phyloP scores from a whole-genome alignment of 31 red algal genomes.

The Odonthalia washingtoniensis region DNA sequence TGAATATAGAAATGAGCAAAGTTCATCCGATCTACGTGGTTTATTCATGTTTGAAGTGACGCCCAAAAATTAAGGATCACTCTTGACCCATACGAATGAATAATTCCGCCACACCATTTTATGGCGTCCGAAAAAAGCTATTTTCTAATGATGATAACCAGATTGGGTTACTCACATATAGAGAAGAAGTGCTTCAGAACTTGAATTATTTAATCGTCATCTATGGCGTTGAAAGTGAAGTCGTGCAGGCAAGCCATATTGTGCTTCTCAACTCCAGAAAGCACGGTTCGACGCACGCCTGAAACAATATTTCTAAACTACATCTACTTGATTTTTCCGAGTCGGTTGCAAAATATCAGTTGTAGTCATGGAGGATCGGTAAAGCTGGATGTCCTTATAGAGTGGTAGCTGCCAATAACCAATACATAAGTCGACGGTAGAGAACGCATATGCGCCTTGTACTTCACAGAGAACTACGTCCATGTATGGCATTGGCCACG shows the following conservation, averaged over 20 bases:
- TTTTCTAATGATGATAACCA: no score
- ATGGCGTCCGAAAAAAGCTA: no score
- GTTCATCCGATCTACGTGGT: neutral
- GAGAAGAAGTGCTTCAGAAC: no score
- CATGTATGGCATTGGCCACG: neutral
- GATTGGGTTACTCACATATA: no score
- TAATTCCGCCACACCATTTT: no score
- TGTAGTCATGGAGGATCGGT: neutral
- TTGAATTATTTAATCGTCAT: no score
- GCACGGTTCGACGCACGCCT: neutral
- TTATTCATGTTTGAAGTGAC: no score
- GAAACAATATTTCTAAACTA: neutral
- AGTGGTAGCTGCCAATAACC: neutral
- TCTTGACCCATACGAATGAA: no score
- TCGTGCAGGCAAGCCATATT: neutral
- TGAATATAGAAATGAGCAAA: neutral
- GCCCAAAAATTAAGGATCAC: no score
- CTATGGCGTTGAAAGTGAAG: no score
- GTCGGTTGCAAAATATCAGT: neutral
- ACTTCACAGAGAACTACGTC: neutral
- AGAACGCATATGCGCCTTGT: neutral
- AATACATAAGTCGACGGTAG: neutral
- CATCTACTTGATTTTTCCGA: neutral
- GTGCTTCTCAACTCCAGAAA: neutral
- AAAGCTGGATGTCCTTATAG: neutral